Evolutionary conservation across 345 rosid genomes (phyloP).

Genomic region (Eutrema heterophyllum): DNA sequence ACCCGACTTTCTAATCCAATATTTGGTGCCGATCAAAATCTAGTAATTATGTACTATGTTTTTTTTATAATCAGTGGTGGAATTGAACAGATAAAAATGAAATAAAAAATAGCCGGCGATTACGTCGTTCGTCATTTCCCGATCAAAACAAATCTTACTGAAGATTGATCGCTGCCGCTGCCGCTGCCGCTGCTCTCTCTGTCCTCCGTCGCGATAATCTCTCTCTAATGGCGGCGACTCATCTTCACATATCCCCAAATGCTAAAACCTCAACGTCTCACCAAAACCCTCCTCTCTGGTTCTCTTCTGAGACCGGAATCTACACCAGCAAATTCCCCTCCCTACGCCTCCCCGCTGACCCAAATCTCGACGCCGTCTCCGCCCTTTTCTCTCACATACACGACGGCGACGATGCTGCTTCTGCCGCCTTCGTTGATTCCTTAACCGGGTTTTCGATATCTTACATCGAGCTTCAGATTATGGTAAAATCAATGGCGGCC

Average conservation of each 20-base stretch:
- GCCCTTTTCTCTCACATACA: constrained; percentile 55
- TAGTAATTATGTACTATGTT: no score
- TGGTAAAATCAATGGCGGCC: constrained; percentile 52
- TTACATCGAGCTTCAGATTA: constrained; percentile 39
- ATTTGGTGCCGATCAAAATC: no score
- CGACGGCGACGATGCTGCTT: constrained; percentile 7
- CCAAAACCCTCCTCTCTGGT: constrained; percentile 24
- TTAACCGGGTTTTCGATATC: constrained; percentile 58
- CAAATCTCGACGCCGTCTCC: constrained; percentile 58
- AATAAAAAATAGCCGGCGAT: neutral
- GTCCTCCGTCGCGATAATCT: neutral
- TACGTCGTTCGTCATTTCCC: neutral
- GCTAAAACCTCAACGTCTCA: constrained; percentile 19
- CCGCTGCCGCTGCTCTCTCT: neutral
- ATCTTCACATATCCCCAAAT: constrained; percentile 5
- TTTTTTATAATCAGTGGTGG: no score
- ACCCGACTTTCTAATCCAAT: no score
- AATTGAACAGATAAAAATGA: neutral
- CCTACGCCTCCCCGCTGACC: constrained; percentile 44
- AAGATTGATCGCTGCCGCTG: neutral
- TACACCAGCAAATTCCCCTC: constrained; percentile 49
- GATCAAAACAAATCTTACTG: neutral
- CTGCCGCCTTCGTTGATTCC: constrained; percentile 53
- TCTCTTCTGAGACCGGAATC: constrained; percentile 43
- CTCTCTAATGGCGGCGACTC: constrained; percentile 23